phyloP scores from a whole-genome alignment of 495 filamentous ascomycete species.

The Trichocladium uniseriatum region DNA sequence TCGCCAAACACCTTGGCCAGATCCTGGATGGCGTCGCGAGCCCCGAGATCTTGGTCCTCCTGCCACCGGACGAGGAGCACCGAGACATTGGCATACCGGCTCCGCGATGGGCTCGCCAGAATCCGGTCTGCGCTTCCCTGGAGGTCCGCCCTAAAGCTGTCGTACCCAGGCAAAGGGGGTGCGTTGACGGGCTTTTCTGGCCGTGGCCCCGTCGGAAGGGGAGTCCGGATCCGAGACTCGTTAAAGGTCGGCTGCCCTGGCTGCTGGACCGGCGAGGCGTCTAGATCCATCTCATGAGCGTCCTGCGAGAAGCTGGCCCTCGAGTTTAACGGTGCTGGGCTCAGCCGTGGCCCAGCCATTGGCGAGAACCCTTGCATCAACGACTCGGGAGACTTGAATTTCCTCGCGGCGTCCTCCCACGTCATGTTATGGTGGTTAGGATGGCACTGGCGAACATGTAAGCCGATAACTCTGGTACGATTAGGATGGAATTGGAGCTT shows the following conservation, averaged over 20 bases:
- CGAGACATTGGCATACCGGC: constrained; percentile 35
- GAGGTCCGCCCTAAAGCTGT: constrained; percentile 31
- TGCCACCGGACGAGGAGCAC: constrained; percentile 41
- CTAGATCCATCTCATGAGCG: constrained; percentile 34
- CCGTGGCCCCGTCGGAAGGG: constrained; percentile 38
- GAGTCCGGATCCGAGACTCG: constrained; percentile 40
- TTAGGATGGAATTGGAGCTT: constrained; percentile 14
- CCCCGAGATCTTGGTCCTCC: constrained; percentile 33
- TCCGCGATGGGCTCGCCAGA: constrained; percentile 32
- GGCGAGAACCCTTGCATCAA: constrained; percentile 32
- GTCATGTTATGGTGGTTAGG: constrained; percentile 43
- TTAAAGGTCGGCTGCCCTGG: constrained; percentile 26
- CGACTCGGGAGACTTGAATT: constrained; percentile 34
- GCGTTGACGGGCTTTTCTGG: constrained; percentile 31
- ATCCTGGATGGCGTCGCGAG: constrained; percentile 28
- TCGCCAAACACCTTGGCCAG: constrained; percentile 33
- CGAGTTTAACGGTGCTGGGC: constrained; percentile 30
- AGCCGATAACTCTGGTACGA: not conserved
- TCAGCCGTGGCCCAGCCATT: constrained; percentile 29
- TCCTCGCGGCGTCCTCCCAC: constrained; percentile 40
- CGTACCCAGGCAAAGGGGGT: constrained; percentile 29
- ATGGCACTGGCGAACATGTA: constrained; percentile 32
- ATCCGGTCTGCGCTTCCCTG: constrained; percentile 34
- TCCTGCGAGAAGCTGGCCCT: constrained; percentile 31
- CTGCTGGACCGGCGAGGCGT: constrained; percentile 22